Percentiles rank a stretch among this genome's conserved stretches.
Evolutionary conservation across 306 rosid species (phyloP).

Genomic region (Glycyrrhiza uralensis): DNA sequence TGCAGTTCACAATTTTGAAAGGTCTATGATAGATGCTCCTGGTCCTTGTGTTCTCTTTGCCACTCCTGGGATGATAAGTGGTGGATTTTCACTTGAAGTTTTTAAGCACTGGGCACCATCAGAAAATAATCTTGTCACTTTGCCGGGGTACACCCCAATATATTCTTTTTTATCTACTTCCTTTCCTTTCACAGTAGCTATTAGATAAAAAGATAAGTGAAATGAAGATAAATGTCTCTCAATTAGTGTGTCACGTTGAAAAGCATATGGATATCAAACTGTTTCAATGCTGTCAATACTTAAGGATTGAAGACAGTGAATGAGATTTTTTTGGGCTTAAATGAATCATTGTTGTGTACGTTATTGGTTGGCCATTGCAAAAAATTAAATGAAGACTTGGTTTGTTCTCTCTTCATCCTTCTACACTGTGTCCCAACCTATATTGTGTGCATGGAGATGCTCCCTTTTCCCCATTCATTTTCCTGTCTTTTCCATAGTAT

Average conservation of each 20-base stretch:
- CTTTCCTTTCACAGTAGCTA: slow-evolving; percentile 2
- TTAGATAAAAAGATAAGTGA: slow-evolving; percentile 4
- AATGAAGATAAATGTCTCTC: background rate
- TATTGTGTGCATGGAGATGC: background rate
- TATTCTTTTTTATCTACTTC: background rate
- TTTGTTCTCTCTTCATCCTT: background rate
- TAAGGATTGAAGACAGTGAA: no score
- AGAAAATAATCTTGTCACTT: slow-evolving; percentile 64
- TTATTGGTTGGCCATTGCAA: slow-evolving; percentile 9
- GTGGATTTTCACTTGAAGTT: slow-evolving; percentile 91
- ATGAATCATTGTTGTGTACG: background rate
- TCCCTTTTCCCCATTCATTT: background rate
- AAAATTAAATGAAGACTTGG: background rate
- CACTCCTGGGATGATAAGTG: slow-evolving; percentile 92
- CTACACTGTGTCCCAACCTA: background rate
- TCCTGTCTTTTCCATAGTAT: background rate
- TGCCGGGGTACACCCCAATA: slow-evolving; percentile 67
- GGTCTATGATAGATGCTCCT: slow-evolving; percentile 75
- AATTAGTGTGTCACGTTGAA: background rate
- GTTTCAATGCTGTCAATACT: background rate
- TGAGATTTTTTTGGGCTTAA: background rate
- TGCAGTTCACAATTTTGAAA: slow-evolving; percentile 75
- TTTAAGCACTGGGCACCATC: slow-evolving; percentile 97
- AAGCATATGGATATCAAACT: slow-evolving; percentile 5
- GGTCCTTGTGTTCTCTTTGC: slow-evolving; percentile 99